Evolutionary conservation across 148 eudicot genomes (phyloP).

Genomic region (Mesembryanthemum crystallinum): DNA sequence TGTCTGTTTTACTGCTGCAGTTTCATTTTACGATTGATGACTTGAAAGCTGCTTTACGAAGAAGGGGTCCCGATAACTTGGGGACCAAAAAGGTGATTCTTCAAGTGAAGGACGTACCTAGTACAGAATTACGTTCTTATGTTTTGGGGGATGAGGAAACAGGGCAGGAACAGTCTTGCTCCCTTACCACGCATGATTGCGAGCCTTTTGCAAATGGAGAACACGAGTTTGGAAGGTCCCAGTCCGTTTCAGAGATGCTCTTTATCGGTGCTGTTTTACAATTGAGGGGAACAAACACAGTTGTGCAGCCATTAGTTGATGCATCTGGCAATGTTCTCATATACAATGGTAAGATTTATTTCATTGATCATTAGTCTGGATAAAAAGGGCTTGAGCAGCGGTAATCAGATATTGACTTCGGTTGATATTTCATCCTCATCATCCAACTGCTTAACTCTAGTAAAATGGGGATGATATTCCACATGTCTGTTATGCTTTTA

Average conservation of each 20-base stretch:
- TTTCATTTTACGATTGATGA: slow-evolving; percentile 44
- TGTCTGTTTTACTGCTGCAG: slow-evolving; percentile 21
- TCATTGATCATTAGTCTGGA: neutral
- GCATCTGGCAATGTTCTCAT: slow-evolving; percentile 67
- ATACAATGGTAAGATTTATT: slow-evolving; percentile 59
- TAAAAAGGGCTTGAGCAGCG: slow-evolving; percentile 1
- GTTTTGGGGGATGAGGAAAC: slow-evolving; percentile 26
- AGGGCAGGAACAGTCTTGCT: slow-evolving; percentile 20
- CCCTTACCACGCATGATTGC: slow-evolving; percentile 1
- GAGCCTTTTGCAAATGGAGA: slow-evolving; percentile 24
- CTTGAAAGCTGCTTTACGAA: slow-evolving; percentile 57
- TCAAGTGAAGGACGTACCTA: slow-evolving; percentile 25
- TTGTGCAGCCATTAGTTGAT: slow-evolving; percentile 75
- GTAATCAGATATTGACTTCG: neutral
- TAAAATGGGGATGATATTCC: neutral
- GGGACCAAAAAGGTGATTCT: slow-evolving; percentile 51
- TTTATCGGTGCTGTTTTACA: slow-evolving; percentile 84
- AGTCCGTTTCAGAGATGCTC: slow-evolving; percentile 38
- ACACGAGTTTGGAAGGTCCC: slow-evolving; percentile 20
- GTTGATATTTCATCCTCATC: neutral
- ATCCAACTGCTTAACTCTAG: neutral
- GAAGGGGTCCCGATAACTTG: slow-evolving; percentile 92
- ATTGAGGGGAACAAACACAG: slow-evolving; percentile 63
- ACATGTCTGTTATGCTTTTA: neutral
- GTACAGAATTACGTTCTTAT: slow-evolving; percentile 24